These are phyloP conservation scores for Ganoderma lingzhi DNA, from an alignment of 1,284 basidiomycete genomes.

Conservation along the genomic window DNA sequence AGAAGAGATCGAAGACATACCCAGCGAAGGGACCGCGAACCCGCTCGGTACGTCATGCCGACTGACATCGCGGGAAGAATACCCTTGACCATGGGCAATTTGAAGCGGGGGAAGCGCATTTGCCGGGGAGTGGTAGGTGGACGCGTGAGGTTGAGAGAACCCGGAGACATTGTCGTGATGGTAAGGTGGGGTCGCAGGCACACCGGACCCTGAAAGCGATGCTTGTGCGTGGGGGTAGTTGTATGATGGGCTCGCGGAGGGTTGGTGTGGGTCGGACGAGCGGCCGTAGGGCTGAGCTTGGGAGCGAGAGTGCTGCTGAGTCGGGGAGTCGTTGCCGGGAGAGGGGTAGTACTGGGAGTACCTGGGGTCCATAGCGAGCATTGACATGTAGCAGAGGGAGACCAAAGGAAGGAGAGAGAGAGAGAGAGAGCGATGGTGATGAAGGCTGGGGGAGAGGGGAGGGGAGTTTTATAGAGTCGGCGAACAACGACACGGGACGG, in stretches of 20 bases:
- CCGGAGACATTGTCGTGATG: conserved; percentile 11
- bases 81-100: conserved; percentile 17
- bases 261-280: conserved; percentile 20
- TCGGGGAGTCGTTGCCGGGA: conserved; percentile 19
- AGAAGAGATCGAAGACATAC: conserved; percentile 15
- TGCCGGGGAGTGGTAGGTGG: conserved; percentile 22
- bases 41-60: conserved; percentile 28
- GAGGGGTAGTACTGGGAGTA: conserved; percentile 29
- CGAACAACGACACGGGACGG: conserved; percentile 11
- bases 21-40: conserved; percentile 26
- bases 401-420: background rate
- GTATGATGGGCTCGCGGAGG: conserved; percentile 16
- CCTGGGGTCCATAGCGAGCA: conserved; percentile 29
- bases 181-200: conserved; percentile 16
- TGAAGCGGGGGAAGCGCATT: conserved; percentile 25
- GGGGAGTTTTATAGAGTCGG: conserved; percentile 7
- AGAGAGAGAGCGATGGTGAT: conserved; percentile 13
- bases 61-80: conserved; percentile 24
- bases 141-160: conserved; percentile 17
- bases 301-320: conserved; percentile 18
- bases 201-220: conserved; percentile 14
- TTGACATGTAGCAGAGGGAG: conserved; percentile 19
- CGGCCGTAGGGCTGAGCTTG: conserved; percentile 22
- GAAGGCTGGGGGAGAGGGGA: conserved; percentile 11
- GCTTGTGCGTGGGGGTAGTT: conserved; percentile 17